These are phyloP conservation scores for Sugiyamaella paludigena DNA, from an alignment of 1,139 yeast species.

Conservation along the genomic window DNA sequence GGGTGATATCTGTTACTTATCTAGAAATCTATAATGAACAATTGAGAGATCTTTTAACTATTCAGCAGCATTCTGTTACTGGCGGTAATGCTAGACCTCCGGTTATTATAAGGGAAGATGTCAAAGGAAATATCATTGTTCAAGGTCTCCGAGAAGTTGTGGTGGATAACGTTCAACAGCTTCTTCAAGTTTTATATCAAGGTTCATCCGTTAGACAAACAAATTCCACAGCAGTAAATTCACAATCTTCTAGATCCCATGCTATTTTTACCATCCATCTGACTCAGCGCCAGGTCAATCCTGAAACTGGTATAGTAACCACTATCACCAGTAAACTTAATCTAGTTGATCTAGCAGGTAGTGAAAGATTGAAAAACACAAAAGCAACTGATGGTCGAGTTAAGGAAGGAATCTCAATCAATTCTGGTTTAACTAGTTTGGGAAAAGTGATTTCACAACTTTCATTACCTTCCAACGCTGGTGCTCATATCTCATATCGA, in stretches of 20 bases:
- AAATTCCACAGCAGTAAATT: slow-evolving; percentile 31
- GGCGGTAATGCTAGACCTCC: slow-evolving; percentile 7
- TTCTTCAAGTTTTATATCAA: slow-evolving; percentile 23
- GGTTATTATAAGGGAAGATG: slow-evolving; percentile 28
- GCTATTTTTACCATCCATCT: slow-evolving; percentile 32
- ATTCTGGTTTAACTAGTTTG: slow-evolving; percentile 72
- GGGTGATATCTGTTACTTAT: slow-evolving; percentile 26
- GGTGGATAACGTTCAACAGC: slow-evolving; percentile 22
- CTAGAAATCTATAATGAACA: slow-evolving; percentile 75
- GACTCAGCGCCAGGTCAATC: slow-evolving; percentile 24
- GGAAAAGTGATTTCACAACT: slow-evolving; percentile 80
- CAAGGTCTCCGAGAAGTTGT: slow-evolving; percentile 27
- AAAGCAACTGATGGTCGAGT: slow-evolving; percentile 57
- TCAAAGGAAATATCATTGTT: slow-evolving; percentile 26
- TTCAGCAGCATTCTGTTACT: slow-evolving; percentile 20
- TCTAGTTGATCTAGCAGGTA: slow-evolving; percentile 84
- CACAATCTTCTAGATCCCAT: slow-evolving; percentile 33
- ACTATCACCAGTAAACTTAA: slow-evolving; percentile 48
- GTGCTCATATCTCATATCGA: slow-evolving; percentile 69
- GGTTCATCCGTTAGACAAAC: slow-evolving; percentile 31
- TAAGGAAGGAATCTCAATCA: slow-evolving; percentile 72
- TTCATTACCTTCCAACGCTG: slow-evolving; percentile 40
- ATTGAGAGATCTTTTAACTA: slow-evolving; percentile 51
- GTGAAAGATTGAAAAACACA: slow-evolving; percentile 71
- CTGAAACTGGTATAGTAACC: slow-evolving; percentile 32